A percentile compares a stretch with the other conserved stretches of the same genome.
These are phyloP conservation scores for Podaxis carcinomalis DNA, from an alignment of 768 basidiomycete species.

Conservation along the genomic window DNA sequence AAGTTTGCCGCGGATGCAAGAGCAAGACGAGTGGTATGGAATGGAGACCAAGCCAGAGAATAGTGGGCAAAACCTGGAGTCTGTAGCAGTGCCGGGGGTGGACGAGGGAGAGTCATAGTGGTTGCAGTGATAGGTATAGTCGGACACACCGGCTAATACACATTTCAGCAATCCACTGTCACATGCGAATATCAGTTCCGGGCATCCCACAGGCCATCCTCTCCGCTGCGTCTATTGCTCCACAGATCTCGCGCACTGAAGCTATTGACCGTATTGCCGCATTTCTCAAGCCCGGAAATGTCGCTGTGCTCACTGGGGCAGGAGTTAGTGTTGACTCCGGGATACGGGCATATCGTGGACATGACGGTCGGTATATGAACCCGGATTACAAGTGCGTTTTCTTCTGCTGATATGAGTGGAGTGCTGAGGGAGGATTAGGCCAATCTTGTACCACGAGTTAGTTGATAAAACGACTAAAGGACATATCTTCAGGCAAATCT, in stretches of 20 bases:
- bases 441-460: slow-evolving; percentile 81
- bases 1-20: slow-evolving; percentile 89
- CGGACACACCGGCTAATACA: slow-evolving; percentile 12
- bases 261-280: slow-evolving; percentile 57
- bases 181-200: slow-evolving; percentile 80
- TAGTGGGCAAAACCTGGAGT: slow-evolving; percentile 88
- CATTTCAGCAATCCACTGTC: slow-evolving; percentile 28
- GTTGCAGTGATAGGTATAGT: slow-evolving; percentile 15
- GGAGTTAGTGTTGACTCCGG: slow-evolving; percentile 96
- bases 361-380: slow-evolving; percentile 84
- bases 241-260: slow-evolving; percentile 38
- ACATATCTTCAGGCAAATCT: slow-evolving; percentile 60
- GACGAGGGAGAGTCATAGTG: slow-evolving; percentile 39
- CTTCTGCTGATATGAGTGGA: background rate
- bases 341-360: slow-evolving; percentile 89
- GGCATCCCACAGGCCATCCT: slow-evolving; percentile 62
- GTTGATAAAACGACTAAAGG: slow-evolving; percentile 69
- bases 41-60: slow-evolving; percentile 80
- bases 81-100: slow-evolving; percentile 24
- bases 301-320: slow-evolving; percentile 79
- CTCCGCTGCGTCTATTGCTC: slow-evolving; percentile 37
- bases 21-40: slow-evolving; percentile 69
- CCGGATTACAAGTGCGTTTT: slow-evolving; percentile 76
- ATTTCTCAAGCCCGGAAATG: slow-evolving; percentile 70
- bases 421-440: slow-evolving; percentile 29